Conservation (phyloP, 441 rosid species). For the Flueggea neowawraea region DNA sequence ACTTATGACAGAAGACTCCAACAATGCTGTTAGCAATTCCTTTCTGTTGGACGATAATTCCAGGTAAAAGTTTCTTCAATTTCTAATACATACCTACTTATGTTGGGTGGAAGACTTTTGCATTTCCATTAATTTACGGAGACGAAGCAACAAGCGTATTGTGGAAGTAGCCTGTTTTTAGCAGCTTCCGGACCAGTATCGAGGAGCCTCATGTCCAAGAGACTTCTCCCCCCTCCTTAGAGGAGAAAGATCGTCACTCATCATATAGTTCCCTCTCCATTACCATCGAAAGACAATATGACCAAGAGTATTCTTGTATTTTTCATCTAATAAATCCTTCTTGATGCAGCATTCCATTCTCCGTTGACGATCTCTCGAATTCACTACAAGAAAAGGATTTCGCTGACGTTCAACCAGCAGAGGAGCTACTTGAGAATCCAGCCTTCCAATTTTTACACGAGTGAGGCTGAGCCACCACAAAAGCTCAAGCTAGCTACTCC, state of each 20-base stretch:
- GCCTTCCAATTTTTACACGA: constrained; percentile 88
- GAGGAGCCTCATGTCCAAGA: no score
- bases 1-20: constrained; percentile 97
- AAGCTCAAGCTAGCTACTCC: constrained; percentile 11
- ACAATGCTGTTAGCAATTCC: constrained; percentile 73
- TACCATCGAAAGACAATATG: not conserved
- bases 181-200: no score
- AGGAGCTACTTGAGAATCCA: constrained; percentile 78
- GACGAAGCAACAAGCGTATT: no score
- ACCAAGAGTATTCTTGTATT: not conserved
- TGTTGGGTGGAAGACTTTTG: no score
- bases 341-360: constrained; percentile 88
- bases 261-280: no score
- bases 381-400: constrained; percentile 90
- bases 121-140: no score
- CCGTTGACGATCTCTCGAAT: constrained; percentile 81
- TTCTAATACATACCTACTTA: not conserved
- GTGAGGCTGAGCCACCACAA: constrained; percentile 26
- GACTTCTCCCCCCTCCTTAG: no score
- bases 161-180: no score
- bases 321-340: constrained; percentile 15
- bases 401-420: constrained; percentile 79
- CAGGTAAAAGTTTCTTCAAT: constrained; percentile 41
- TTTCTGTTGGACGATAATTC: constrained; percentile 98
- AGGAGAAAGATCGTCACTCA: no score